Base-by-base conservation (phyloP, 2,329 filamentous ascomycete genomes). In the Ophiocordyceps australis region DNA sequence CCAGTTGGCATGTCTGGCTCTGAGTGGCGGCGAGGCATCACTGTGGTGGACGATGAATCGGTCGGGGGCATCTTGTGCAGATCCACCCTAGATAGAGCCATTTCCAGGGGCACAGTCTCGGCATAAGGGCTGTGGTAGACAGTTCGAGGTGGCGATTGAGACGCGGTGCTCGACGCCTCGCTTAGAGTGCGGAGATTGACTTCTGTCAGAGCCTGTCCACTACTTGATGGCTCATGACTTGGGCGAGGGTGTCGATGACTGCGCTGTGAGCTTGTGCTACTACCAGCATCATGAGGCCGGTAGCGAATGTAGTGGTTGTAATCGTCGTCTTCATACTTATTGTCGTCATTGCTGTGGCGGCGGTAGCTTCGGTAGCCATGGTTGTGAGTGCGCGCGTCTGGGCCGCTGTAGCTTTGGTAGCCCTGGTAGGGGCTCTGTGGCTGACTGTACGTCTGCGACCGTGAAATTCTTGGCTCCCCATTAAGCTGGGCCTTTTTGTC, bases 401-500 rank as follows among this genome's bases (percentile, higher is more conserved):
- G 28, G 12, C 28, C 28, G 32, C 47, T 45, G 22, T 50, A 26
- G 38, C 41, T 41, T 37, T 42, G 42, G 12, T 44, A 37, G n/a
- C 45, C 36, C 29, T 47, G 42, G 25, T 49, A 43, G 27, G 33
- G 25, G 28, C 28, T 39, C 23, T 28, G 35, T 9, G 33, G 38
- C 23, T 30, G 45, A 30, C 65, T 55, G 33, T 58, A 63, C 4
- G 62, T 74, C 34, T 74, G 65, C 28, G 74, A 62, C 41, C 74
- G 72, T 40, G 72, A 66, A 23, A 59, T 5, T 12, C 23, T 44
- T 10, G 55, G 55, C 37, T 80, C 70, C 13, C 74, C 70, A 46
- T 72, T 73, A 39, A 93, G 65, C 38, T 83, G 72, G 6, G 80
- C 76, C 49, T 91, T 93, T 44, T 80, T 80, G 43, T 92, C 81